phyloP scores from a whole-genome alignment of 352 stramenopile genomes.

The Phytopythium chamaehyphon region DNA sequence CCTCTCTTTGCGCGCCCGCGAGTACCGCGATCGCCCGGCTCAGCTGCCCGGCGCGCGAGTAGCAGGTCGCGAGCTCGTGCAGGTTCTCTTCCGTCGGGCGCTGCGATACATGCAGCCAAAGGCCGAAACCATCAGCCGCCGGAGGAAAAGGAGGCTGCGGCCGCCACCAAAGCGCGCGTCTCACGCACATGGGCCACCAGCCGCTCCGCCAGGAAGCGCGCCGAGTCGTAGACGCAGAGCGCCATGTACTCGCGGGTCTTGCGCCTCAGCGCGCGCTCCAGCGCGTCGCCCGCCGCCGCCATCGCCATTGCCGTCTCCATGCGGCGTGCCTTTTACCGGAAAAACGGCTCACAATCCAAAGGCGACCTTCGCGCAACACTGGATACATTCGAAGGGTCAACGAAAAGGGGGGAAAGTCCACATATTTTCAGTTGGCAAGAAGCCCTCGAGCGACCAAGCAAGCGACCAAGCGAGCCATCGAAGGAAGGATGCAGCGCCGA shows the following conservation, averaged over 20 bases:
- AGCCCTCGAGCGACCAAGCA: not conserved
- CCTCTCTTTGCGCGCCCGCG: slow-evolving; percentile 21
- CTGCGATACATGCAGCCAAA: slow-evolving; percentile 18
- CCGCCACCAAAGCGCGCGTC: not conserved
- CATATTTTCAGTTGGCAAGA: not conserved
- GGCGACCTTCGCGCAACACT: not conserved
- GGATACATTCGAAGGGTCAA: too few relatives aligned
- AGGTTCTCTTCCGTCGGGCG: slow-evolving; percentile 52
- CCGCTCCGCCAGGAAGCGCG: slow-evolving; percentile 77
- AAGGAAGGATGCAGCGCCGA: slow-evolving; percentile 30
- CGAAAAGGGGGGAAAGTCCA: not conserved
- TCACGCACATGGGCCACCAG: slow-evolving; percentile 67
- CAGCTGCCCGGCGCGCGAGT: slow-evolving; percentile 49
- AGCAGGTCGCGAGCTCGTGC: slow-evolving; percentile 58
- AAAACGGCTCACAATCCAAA: not conserved
- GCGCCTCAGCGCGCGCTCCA: slow-evolving; percentile 44
- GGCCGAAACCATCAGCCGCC: too few relatives aligned
- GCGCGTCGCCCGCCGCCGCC: slow-evolving; percentile 13
- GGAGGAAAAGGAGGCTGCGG: too few relatives aligned
- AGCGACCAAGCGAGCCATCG: not conserved
- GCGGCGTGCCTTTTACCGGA: slow-evolving; percentile 2
- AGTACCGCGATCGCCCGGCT: slow-evolving; percentile 57
- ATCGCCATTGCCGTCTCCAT: slow-evolving; percentile 15
- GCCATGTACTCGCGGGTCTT: slow-evolving; percentile 54
- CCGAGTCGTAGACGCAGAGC: slow-evolving; percentile 56